Conservation (phyloP, 805 yeast genomes). For the Pichia cabralensis region DNA sequence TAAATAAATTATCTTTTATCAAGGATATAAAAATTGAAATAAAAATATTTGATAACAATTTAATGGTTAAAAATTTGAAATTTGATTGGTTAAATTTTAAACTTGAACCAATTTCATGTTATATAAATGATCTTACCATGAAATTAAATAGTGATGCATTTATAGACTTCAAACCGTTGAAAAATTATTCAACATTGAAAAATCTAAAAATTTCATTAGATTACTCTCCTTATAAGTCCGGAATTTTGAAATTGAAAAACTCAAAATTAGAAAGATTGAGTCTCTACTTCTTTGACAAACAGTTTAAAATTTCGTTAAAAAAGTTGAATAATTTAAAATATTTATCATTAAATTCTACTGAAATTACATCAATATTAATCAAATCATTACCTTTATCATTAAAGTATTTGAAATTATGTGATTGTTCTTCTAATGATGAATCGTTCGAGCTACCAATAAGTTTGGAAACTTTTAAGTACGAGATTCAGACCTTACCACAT, state of each 20-base stretch:
- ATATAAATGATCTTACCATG: conserved; percentile 4
- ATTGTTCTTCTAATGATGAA: conserved; percentile 1
- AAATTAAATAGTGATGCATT: conserved; percentile 1
- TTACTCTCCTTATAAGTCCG: conserved; percentile 3
- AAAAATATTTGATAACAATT: conserved; percentile 4
- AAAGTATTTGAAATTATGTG: not conserved
- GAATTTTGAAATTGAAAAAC: conserved; percentile 1
- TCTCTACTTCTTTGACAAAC: conserved; percentile 3
- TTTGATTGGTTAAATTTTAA: conserved; percentile 5
- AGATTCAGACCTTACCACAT: not conserved
- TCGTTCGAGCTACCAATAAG: not conserved
- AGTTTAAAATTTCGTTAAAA: conserved; percentile 1
- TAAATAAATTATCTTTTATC: not conserved
- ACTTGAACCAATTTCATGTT: not conserved
- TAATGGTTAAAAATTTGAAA: conserved; percentile 5
- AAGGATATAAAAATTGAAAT: not conserved
- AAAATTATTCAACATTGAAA: not conserved
- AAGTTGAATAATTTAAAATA: not conserved
- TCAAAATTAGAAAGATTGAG: not conserved
- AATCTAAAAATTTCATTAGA: conserved; percentile 2
- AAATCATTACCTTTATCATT: not conserved
- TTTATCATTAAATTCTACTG: conserved; percentile 2
- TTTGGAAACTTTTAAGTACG: not conserved
- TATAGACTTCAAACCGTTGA: conserved; percentile 1
- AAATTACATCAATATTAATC: not conserved